Percentiles rank a stretch among this genome's conserved stretches.
Evolutionary conservation across 106 monocot species (phyloP).

Genomic region (Phalaenopsis equestris): DNA sequence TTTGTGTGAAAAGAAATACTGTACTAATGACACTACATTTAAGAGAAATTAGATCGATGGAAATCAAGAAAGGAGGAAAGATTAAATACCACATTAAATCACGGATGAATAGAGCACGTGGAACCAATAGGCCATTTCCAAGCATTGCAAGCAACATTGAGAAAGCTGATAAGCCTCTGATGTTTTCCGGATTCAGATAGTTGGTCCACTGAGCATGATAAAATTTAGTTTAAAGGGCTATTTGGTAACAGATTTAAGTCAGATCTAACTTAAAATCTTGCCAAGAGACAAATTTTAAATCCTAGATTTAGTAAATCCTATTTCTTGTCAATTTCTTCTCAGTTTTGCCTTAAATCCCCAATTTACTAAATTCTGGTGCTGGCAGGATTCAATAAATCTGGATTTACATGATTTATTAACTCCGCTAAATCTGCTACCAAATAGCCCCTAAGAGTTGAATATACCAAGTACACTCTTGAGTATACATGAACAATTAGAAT

Average conservation of each 20-base stretch:
- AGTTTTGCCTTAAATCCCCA: too few relatives aligned
- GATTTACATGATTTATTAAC: too few relatives aligned
- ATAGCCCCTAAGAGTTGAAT: background rate
- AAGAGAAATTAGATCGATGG: background rate
- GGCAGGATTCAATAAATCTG: too few relatives aligned
- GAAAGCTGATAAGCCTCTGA: constrained; percentile 83
- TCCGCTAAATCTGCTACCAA: too few relatives aligned
- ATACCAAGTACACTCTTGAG: background rate
- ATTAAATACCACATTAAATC: constrained; percentile 89
- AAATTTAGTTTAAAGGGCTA: background rate
- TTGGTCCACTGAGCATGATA: constrained; percentile 72
- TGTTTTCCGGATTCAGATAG: constrained; percentile 89
- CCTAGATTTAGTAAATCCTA: too few relatives aligned
- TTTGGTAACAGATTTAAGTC: too few relatives aligned
- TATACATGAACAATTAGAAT: background rate
- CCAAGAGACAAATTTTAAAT: too few relatives aligned
- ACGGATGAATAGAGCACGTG: constrained; percentile 89
- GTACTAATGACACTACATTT: background rate
- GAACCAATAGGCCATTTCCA: constrained; percentile 93
- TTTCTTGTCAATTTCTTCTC: too few relatives aligned
- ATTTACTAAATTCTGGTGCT: too few relatives aligned
- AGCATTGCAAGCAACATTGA: constrained; percentile 90
- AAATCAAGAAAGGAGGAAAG: background rate
- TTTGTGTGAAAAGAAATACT: background rate
- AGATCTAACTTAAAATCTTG: too few relatives aligned